Conservation (phyloP, 768 basidiomycete genomes). For the Sarcodon sp. region DNA sequence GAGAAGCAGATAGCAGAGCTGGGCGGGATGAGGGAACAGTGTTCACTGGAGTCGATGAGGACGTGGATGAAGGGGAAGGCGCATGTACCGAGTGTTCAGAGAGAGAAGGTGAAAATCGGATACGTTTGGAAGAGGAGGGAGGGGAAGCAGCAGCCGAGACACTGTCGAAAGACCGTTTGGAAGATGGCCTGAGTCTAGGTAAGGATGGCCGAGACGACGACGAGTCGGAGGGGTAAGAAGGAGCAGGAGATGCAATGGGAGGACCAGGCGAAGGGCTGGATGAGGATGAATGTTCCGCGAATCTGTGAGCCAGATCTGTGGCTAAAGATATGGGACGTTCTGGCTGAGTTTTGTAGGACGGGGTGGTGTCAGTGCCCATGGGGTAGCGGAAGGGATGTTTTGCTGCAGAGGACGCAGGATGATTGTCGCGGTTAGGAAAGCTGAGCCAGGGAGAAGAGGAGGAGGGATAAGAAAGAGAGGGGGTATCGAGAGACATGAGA, state of each 20-base stretch:
- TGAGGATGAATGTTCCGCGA: slow-evolving; percentile 6
- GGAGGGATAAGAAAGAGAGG: slow-evolving; percentile 1
- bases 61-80: slow-evolving; percentile 5
- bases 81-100: slow-evolving; percentile 5
- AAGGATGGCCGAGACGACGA: slow-evolving; percentile 5
- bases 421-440: slow-evolving; percentile 7
- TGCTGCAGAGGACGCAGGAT: neutral
- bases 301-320: slow-evolving; percentile 5
- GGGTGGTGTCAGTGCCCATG: neutral
- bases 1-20: slow-evolving; percentile 58
- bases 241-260: slow-evolving; percentile 12
- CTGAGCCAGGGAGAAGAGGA: slow-evolving; percentile 23
- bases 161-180: slow-evolving; percentile 10
- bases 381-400: neutral
- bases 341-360: slow-evolving; percentile 6
- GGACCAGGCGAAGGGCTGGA: slow-evolving; percentile 12
- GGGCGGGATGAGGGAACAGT: slow-evolving; percentile 14
- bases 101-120: slow-evolving; percentile 1
- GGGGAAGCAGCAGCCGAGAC: slow-evolving; percentile 9
- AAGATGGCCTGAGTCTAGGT: slow-evolving; percentile 4
- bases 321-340: slow-evolving; percentile 3
- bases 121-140: slow-evolving; percentile 3
- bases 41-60: slow-evolving; percentile 1
- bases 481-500: slow-evolving; percentile 56
- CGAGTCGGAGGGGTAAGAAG: slow-evolving; percentile 5